Evolutionary conservation across 495 filamentous ascomycete species (phyloP), one percentile per base, ranked within the genome.

Genomic region (Lentithecium fluviatile): DNA sequence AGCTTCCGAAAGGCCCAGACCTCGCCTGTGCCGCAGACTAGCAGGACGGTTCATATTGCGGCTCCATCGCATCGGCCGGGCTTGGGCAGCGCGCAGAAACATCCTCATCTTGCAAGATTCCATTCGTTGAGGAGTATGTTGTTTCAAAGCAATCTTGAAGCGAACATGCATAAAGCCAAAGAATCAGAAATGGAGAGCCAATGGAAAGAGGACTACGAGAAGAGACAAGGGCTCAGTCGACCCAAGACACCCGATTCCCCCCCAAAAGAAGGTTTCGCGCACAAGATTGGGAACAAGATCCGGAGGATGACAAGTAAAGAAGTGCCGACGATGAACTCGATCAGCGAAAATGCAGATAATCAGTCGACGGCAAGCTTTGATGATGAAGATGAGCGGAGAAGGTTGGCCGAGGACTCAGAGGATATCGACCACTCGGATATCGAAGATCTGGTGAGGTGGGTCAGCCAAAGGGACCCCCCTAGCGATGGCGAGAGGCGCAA

Each of bases 371-470:
- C 61, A 26, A 49, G 45, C 29, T 4, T 12, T 19, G 32, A 23
- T 8, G 19, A 40, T 34, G 55, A 58, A 3, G 38, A 10, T 7
- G 24, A n/a, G 12, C 38, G 7, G 15, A n/a, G 20, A 6, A 23
- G 21, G 24, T 17, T 12, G 42, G 38, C 34, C 3, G 8, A 24
- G 37, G 19, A 17, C 52, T 12, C n/a, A 17, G 21, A 24, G 42
- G 38, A 56, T 5, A 47, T 34, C 24, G 19, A 23, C 7, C 52
- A 57, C 6, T 50, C 40, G 7, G 45, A 64, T 19, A 47, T 64
- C 0, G 60, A 64, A 26, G 60, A 64, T 15, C 26, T 64, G 32
- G 60, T 64, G 2, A 23, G 60, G 37, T 64, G 60, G 60, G 53
- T 64, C 15, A 64, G 53, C 19, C 10, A 43, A 23, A n/a, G 53